Conservation (phyloP, 2,329 filamentous ascomycete genomes). For the Aaosphaeria pasadenensis region DNA sequence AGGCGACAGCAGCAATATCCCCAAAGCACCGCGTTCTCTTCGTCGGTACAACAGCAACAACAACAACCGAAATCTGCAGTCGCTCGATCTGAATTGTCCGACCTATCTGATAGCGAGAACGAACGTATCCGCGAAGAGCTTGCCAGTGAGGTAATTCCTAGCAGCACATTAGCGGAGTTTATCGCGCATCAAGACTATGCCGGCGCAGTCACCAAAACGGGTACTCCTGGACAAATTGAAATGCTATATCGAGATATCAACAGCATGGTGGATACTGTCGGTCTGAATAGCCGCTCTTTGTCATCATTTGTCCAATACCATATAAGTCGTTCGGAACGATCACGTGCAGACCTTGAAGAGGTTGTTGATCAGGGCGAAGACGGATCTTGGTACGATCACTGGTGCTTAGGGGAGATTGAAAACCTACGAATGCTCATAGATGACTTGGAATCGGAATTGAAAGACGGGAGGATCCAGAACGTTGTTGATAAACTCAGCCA, state of each 20-base stretch:
- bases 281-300: constrained; percentile 74
- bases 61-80: constrained; percentile 33
- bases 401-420: constrained; percentile 73
- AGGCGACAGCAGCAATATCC: constrained; percentile 30
- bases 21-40: constrained; percentile 16
- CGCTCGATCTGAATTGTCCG: constrained; percentile 35
- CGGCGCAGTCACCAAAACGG: constrained; percentile 37
- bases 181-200: constrained; percentile 54
- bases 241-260: constrained; percentile 74
- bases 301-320: constrained; percentile 65
- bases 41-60: constrained; percentile 27
- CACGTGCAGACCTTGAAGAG: constrained; percentile 61
- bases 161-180: constrained; percentile 63
- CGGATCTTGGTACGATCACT: constrained; percentile 57
- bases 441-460: constrained; percentile 62
- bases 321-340: constrained; percentile 39
- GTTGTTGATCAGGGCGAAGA: constrained; percentile 34
- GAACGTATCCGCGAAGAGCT: constrained; percentile 65
- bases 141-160: constrained; percentile 59
- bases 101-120: constrained; percentile 58
- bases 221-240: constrained; percentile 48
- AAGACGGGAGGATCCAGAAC: constrained; percentile 65
- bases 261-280: constrained; percentile 90
- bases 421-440: constrained; percentile 62
- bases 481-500: constrained; percentile 66